Conservation (phyloP, 129 eudicot species). For the Cynara cardunculus region DNA sequence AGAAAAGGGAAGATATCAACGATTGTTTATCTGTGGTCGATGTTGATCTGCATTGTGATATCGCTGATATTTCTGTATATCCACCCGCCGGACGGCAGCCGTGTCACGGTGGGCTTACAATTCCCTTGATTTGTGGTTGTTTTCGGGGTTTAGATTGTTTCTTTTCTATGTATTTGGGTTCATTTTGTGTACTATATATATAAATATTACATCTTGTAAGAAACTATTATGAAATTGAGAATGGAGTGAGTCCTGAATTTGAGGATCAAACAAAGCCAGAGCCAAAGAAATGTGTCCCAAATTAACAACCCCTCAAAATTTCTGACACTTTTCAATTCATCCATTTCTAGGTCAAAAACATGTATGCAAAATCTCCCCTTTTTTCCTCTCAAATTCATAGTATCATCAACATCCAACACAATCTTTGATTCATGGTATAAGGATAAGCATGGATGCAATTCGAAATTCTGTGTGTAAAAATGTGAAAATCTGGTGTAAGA, state of each 20-base stretch:
- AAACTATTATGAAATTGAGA: not conserved
- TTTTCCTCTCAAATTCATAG: not conserved
- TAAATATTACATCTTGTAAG: no score
- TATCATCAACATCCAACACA: not conserved
- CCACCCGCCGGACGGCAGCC: conserved; percentile 31
- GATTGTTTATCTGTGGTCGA: conserved; percentile 52
- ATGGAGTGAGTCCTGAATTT: conserved; percentile 28
- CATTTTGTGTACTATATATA: not conserved
- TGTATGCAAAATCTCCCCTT: conserved; percentile 13
- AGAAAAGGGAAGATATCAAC: conserved; percentile 66
- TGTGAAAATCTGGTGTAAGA: conserved; percentile 22
- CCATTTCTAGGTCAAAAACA: conserved; percentile 24
- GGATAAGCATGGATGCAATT: conserved; percentile 48
- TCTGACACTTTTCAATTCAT: conserved; percentile 15
- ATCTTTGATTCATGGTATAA: conserved; percentile 5
- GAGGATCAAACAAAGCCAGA: conserved; percentile 31
- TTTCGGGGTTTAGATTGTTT: not conserved
- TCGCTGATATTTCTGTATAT: conserved; percentile 28
- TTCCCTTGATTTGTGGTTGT: no score
- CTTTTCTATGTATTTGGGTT: not conserved
- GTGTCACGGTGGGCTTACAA: conserved; percentile 4
- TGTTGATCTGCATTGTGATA: conserved; percentile 35
- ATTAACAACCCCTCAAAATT: conserved; percentile 22
- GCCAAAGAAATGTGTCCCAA: conserved; percentile 25
- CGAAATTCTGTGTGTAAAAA: conserved; percentile 27